Base-by-base conservation (phyloP, 2,329 filamentous ascomycete genomes). In the Helotiales sp. region DNA sequence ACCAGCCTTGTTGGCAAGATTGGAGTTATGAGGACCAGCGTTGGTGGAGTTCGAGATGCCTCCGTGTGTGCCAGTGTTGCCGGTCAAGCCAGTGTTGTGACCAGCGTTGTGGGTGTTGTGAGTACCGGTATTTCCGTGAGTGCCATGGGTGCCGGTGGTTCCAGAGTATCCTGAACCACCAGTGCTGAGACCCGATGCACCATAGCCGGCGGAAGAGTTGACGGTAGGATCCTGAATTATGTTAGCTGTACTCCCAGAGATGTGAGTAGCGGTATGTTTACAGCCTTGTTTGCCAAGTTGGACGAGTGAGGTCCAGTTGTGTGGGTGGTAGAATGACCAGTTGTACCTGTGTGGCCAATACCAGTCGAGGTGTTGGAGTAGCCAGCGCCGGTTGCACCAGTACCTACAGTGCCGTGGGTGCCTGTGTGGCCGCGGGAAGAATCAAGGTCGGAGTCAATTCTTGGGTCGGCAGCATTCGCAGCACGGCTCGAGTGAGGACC, bases 241-340 rank as follows among this genome's bases (percentile, higher is more conserved):
- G 30, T 27, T 22, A 40, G 25, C 73, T 67, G 61, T 78, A n/a
- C n/a, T n/a, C n/a, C n/a, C n/a, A n/a, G n/a, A n/a, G n/a, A n/a
- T n/a, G n/a, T 75, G 8, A 75, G 19, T 38, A 9, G 38, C 25
- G 38, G 25, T 22, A 42, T 24, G 4, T 22, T 42, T 63, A 82
- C 81, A 7, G 70, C 66, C 31, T 78, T 77, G 69, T 83, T 84
- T 19, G 72, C 71, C 13, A 67, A 22, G 22, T 59, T 59, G 24
- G 57, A 62, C 47, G 40, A 34, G 51, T 68, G 66, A 30, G 66
- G 65, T 1, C 64, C 62, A 29, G 57, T 53, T 8, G 55, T 62
- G 17, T 52, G 59, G 55, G 17, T 42, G 38, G 57, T 55, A 12
- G 19, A 15, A 27, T 49, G 29, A 24, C 34, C 46, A 17, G 40